Evolutionary conservation across 257 asterid genomes (phyloP), one percentile per base, ranked within the genome.

Genomic region (Orobanche coerulescens): DNA sequence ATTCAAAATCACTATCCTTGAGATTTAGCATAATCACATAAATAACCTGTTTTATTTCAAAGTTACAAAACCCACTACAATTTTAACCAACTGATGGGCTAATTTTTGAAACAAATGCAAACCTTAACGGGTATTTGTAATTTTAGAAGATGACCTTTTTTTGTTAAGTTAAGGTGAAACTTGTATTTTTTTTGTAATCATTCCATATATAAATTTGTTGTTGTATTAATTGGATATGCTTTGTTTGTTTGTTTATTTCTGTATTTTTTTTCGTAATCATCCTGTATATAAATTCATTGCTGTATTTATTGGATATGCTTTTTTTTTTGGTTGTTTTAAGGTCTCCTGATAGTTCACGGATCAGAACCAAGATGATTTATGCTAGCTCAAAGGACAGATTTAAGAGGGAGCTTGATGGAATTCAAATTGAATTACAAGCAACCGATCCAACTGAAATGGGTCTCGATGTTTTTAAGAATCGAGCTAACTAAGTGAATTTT

Each of bases 311-410:
- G 51, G 54, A 24, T 24, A 23, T 6, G 20, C 36, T 49, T 25
- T 23, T 42, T 44, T 19, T n/a, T 42, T 52, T 58, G 31, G 24
- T 30, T 26, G 46, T 62, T 47, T 23, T 48, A 66, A 80, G 86
- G 86, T 80, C 81, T 48, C 86, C 83, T 6, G 86, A 80, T 43
- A 69, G 72, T 12, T 30, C 83, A 4, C 52, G 81, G 68, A 79
- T 80, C 67, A 72, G 83, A 71, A 77, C 46, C 83, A 81, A 81
- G 77, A 81, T 81, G 86, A 81, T 81, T 52, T 81, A 81, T 18
- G 83, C 86, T 42, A 77, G 86, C 62, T 74, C 86, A n/a, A 81
- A 81, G 71, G 83, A 81, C 71, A 74, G 83, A 53, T 81, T 81
- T 56, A 81, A 78, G 86, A 81, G 79, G 76, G 83, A 81, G 67